Conservation (phyloP, 1,139 yeast species). For the Suhomyces anneliseae region DNA sequence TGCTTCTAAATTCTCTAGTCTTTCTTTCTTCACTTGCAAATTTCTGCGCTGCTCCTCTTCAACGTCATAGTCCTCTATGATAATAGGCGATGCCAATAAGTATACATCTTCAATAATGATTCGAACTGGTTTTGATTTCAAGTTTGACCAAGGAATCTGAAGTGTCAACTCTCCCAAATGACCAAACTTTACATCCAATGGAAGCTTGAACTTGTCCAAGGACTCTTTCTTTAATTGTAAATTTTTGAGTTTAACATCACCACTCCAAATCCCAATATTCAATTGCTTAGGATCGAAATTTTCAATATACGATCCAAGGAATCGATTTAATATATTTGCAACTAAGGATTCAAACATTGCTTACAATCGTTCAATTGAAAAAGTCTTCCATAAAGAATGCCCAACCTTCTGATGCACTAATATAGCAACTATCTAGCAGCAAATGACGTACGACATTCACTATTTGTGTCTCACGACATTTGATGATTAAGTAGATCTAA, state of each 20-base stretch:
- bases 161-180: constrained; percentile 85
- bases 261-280: constrained; percentile 96
- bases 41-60: constrained; percentile 70
- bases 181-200: constrained; percentile 88
- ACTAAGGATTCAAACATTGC: constrained; percentile 58
- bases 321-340: constrained; percentile 53
- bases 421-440: not conserved
- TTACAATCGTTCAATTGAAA: not conserved
- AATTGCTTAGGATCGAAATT: constrained; percentile 93
- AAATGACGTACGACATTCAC: no score
- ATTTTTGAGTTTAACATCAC: constrained; percentile 85
- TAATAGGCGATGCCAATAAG: constrained; percentile 73
- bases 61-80: constrained; percentile 52
- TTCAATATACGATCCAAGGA: constrained; percentile 77
- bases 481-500: not conserved
- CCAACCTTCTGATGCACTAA: not conserved
- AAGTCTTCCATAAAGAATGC: not conserved
- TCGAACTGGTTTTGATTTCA: constrained; percentile 90
- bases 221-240: constrained; percentile 80
- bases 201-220: constrained; percentile 79
- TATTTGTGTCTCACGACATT: not conserved
- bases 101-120: constrained; percentile 87
- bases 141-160: constrained; percentile 95
- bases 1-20: constrained; percentile 68
- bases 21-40: constrained; percentile 63